phyloP scores from a whole-genome alignment of 2,329 filamentous ascomycete genomes.

The Aspergillus floridensis region DNA sequence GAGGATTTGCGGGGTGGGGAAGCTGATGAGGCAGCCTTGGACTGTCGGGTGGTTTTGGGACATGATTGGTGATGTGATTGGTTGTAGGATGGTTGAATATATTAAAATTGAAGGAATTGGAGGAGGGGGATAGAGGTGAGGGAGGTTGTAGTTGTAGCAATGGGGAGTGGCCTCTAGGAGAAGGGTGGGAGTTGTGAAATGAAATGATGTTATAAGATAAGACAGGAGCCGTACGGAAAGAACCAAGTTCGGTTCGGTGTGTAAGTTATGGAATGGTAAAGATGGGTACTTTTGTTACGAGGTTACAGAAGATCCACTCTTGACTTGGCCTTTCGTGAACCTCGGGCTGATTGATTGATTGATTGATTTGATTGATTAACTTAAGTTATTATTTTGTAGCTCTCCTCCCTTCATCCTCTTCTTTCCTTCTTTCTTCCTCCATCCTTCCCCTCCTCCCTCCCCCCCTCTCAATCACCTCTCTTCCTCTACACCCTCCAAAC shows the following conservation, averaged over 20 bases:
- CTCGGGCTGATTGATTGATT: too few relatives aligned
- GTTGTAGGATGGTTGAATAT: not conserved
- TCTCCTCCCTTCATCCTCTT: not conserved
- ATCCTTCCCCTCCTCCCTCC: not conserved
- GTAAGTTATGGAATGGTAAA: not conserved
- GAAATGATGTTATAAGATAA: too few relatives aligned
- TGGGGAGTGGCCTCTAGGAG: not conserved
- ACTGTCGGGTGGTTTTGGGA: slow-evolving; percentile 13
- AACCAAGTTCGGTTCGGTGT: not conserved
- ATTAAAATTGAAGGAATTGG: too few relatives aligned
- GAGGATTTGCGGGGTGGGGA: slow-evolving; percentile 42
- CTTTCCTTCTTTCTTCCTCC: not conserved
- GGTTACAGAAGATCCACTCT: not conserved
- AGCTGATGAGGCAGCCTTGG: slow-evolving; percentile 35
- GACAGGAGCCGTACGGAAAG: too few relatives aligned
- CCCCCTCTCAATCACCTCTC: not conserved
- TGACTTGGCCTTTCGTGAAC: too few relatives aligned
- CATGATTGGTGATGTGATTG: not conserved
- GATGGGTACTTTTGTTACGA: too few relatives aligned
- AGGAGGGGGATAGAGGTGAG: not conserved
- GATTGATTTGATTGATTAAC: too few relatives aligned
- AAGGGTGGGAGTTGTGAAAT: too few relatives aligned
- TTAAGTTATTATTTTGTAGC: not conserved
- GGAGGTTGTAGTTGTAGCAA: not conserved
- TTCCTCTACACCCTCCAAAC: not conserved